Base-by-base conservation (phyloP, 345 rosid species). In the Eucalyptus marginata region DNA sequence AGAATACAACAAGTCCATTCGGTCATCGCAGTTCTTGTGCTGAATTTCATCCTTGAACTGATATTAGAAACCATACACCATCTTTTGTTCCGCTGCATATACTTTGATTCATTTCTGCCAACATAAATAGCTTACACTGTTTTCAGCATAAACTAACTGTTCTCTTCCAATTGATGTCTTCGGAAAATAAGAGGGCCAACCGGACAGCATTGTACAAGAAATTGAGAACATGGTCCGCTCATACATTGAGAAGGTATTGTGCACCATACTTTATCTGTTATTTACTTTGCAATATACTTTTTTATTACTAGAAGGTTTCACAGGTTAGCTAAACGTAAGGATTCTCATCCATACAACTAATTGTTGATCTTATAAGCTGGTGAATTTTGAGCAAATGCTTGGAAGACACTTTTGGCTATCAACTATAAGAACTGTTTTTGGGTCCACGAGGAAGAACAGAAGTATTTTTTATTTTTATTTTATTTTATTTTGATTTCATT, bases 141-240 rank as follows among this genome's bases (percentile, higher is more conserved):
- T 76, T 76, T 20, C 46, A 20, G 22, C 83, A 76, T 76, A 40
- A 40, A 76, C 83, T 76, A 43, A 76, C 84, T 11, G 47, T 24
- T 40, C 47, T 76, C 47, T 76, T 76, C 9, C 13, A 40, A 76
- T 58, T 15, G 86, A 49, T 87, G 20, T 91, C 79, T 87, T 90
- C 81, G 91, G 64, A 86, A 89, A 86, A 91, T 90, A 94, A 98
- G 99, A 98, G 93, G 99, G 99, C 86, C 99, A 98, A 90, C 95
- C 99, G 25, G 99, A 98, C 56, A 96, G 93, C 90, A 94, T 97
- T 85, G 99, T 98, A 91, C 96, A 91, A 89, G 99, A 98, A 88
- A 98, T 98, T 88, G 99, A 98, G 93, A 96, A 94, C 91, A 98
- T 98, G 99, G 99, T 98, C 86, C 97, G 99, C 90, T 92, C 98